Base-by-base conservation (phyloP, 352 stramenopile species). In the Phytopythium delawarense region DNA sequence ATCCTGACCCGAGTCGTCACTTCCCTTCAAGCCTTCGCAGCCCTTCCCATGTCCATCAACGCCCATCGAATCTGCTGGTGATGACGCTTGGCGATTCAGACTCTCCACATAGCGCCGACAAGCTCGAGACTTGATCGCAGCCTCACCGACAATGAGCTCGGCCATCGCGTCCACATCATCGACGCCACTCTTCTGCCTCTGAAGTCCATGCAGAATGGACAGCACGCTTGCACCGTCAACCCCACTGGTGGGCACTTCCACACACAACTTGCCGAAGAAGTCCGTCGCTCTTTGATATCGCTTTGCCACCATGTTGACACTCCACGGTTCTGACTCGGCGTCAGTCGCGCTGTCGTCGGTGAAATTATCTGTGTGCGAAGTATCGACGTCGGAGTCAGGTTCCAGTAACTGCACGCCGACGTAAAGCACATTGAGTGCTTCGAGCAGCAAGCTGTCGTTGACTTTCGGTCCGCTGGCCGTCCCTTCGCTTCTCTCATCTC, bases 371-470 rank as follows among this genome's bases (percentile, higher is more conserved):
- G 16, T n/a, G 20, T 42, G 9, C 20, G 2, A 11, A 30, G 21
- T 4, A 21, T 12, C 5, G 9, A 11, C 3, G 2, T 34, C 46
- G 5, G 9, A 16, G 11, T 34, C n/a, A 15, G 46, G 46, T 34
- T 52, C 28, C 8, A 73, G 37, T 45, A 78, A 58, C 13, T 79
- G 61, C 5, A 79, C 64, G 21, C 70, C 78, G 25, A 91, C 66
- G 30, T 79, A 87, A 8, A 91, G 46, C 37, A 66, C 81, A 16
- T 86, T 68, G 16, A 91, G 59, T 20, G 69, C 77, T 35, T 67
- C 70, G n/a, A 91, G 66, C 25, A 91, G 37, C 21, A 91, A 42
- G 30, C 74, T 89, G n/a, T 89, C 81, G 35, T 65, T 87, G 20
- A 70, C 64, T 9, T 32, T 62, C 7, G 45, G 35, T 16, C 54